Base-by-base conservation (phyloP, 1,284 basidiomycete genomes). In the Moesziomyces sp. region DNA sequence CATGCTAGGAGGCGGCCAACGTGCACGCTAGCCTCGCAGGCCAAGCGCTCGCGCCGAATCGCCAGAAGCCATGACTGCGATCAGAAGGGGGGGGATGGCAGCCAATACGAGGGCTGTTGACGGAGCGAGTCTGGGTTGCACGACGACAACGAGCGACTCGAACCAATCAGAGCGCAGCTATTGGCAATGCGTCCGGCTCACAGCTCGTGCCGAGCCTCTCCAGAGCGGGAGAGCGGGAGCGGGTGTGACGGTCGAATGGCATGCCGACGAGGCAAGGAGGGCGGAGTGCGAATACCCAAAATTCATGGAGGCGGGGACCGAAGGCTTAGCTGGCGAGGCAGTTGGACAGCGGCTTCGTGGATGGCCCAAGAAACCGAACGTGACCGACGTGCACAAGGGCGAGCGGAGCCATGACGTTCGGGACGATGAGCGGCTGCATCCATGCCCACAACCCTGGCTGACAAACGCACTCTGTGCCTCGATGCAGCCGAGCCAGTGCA, bases 111-210 rank as follows among this genome's bases (percentile, higher is more conserved):
- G 8, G 4, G 2, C 38, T 40, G 38, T 14, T 18, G 38, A 40
- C 16, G 16, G 38, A 40, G 38, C 38, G 6, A 40, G 16, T 30
- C 35, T 16, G 35, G 16, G 14, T 18, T 40, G 38, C 16, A 18
- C 11, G 14, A 6, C 38, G 38, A 18, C 38, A 14, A 16, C 18
- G 38, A 18, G 14, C 38, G 18, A 18, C 11, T 8, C 19, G 14
- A 38, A 55, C 65, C 58, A 68, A 68, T 68, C 65, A 68, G 52
- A 54, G 46, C 13, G 51, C 23, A n/a, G 54, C 48, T 55, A 68
- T 68, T 68, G 33, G 58, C 43, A 68, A 68, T 58, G 9, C 38
- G 35, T 16, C 11, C 35, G 35, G 35, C 10, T 10, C 26, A 7
- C 26, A 26, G 24, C 26, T 28, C 26, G 8, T 28, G 26, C 26